Percentiles rank a stretch among this genome's conserved stretches.
These are phyloP conservation scores for Pseudonitzschia multiseries DNA, from an alignment of 108 stramenopile species.

Conservation along the genomic window DNA sequence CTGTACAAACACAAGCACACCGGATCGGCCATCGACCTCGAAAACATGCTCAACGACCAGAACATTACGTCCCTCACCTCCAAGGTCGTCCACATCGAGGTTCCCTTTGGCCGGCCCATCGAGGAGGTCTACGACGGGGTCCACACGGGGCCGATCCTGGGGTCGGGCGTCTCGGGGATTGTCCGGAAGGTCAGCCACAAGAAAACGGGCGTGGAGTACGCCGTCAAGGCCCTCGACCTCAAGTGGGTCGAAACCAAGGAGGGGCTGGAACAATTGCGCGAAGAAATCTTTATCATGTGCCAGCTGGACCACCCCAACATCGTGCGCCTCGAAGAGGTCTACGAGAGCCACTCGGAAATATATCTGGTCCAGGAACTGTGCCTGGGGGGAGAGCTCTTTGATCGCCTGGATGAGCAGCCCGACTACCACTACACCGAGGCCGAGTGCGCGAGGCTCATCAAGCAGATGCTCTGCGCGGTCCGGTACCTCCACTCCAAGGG, in stretches of 20 bases:
- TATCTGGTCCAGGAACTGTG: conserved; percentile 91
- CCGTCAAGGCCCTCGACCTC: conserved; percentile 79
- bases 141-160: conserved; percentile 75
- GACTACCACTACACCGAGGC: conserved; percentile 74
- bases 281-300: conserved; percentile 87
- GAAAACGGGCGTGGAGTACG: conserved; percentile 62
- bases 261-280: conserved; percentile 70
- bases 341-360: conserved; percentile 72
- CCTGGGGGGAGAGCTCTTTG: conserved; percentile 92
- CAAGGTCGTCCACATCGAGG: conserved; percentile 74
- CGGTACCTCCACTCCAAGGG: conserved; percentile 87
- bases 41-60: conserved; percentile 38
- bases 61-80: conserved; percentile 27
- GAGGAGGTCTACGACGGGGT: conserved; percentile 84
- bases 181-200: conserved; percentile 70
- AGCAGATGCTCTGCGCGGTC: conserved; percentile 85
- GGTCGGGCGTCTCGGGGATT: conserved; percentile 74
- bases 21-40: conserved; percentile 43
- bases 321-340: conserved; percentile 69
- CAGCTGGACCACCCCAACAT: conserved; percentile 87
- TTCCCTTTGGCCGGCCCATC: conserved; percentile 77
- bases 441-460: conserved; percentile 80
- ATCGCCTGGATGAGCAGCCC: conserved; percentile 84
- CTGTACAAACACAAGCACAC: conserved; percentile 37
- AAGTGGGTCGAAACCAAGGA: conserved; percentile 66